Conservation (phyloP, 1,139 yeast genomes). For the Nakaseomyces delphensis region DNA sequence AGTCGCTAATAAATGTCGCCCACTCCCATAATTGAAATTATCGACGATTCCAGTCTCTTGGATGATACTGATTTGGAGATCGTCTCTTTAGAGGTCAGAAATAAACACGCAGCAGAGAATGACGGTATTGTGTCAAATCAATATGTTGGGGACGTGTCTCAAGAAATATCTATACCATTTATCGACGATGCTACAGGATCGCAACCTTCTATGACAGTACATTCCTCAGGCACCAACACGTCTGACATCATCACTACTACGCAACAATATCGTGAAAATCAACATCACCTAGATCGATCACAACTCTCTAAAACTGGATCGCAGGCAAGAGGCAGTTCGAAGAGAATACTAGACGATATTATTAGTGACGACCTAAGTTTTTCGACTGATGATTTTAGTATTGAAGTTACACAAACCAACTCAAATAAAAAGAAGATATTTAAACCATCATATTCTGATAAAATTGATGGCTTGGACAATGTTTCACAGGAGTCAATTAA, state of each 20-base stretch:
- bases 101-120: neutral
- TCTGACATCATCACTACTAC: neutral
- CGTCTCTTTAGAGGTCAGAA: neutral
- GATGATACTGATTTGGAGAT: constrained; percentile 3
- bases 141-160: neutral
- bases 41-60: constrained; percentile 2
- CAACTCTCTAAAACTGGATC: neutral
- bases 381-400: constrained; percentile 3
- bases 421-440: neutral
- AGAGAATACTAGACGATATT: constrained; percentile 3
- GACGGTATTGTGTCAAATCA: neutral
- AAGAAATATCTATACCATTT: constrained; percentile 1
- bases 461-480: neutral
- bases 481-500: constrained; percentile 1
- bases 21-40: constrained; percentile 1
- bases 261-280: neutral
- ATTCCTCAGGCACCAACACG: neutral
- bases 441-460: neutral
- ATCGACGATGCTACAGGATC: constrained; percentile 2
- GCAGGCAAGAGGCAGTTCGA: neutral
- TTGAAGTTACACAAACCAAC: neutral
- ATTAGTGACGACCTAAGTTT: constrained; percentile 2
- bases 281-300: neutral
- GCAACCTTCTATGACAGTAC: neutral
- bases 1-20: neutral